Percentiles rank a stretch among this genome's conserved stretches.
These are phyloP conservation scores for Malassezia equina DNA, from an alignment of 1,284 basidiomycete genomes.

Conservation along the genomic window DNA sequence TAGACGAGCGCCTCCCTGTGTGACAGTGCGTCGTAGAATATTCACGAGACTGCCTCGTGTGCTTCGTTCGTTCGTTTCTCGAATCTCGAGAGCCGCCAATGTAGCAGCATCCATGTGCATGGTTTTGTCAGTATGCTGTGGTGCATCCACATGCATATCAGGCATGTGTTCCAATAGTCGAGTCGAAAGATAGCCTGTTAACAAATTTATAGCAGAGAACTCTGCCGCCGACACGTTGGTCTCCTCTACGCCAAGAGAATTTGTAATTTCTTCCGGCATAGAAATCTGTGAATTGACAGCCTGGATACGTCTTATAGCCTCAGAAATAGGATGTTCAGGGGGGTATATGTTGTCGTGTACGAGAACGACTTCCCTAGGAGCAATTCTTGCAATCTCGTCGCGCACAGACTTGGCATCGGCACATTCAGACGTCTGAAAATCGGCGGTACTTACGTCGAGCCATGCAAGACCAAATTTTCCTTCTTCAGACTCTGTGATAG, in stretches of 20 bases:
- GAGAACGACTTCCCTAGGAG: constrained; percentile 35
- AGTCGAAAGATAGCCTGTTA: constrained; percentile 36
- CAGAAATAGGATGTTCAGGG: constrained; percentile 8
- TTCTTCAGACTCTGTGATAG: constrained; percentile 7
- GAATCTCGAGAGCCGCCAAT: constrained; percentile 37
- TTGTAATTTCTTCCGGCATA: not conserved
- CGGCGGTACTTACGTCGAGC: constrained; percentile 45
- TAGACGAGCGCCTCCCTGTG: constrained; percentile 36
- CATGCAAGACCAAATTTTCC: constrained; percentile 35
- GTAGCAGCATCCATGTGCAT: constrained; percentile 46
- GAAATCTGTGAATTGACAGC: not conserved
- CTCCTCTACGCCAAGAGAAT: not conserved
- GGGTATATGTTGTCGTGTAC: constrained; percentile 8
- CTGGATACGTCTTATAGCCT: constrained; percentile 8
- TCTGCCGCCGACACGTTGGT: constrained; percentile 11
- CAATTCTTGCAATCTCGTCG: constrained; percentile 39
- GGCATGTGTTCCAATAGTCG: constrained; percentile 28
- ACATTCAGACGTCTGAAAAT: constrained; percentile 31
- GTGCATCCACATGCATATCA: constrained; percentile 10
- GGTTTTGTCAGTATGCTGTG: not conserved
- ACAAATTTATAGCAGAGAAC: constrained; percentile 20
- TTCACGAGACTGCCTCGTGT: constrained; percentile 33
- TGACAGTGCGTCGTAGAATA: constrained; percentile 38
- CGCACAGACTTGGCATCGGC: constrained; percentile 25
- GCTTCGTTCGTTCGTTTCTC: constrained; percentile 25